Evolutionary conservation across 2,329 filamentous ascomycete genomes (phyloP).

Genomic region (Aureobasidium sp.): DNA sequence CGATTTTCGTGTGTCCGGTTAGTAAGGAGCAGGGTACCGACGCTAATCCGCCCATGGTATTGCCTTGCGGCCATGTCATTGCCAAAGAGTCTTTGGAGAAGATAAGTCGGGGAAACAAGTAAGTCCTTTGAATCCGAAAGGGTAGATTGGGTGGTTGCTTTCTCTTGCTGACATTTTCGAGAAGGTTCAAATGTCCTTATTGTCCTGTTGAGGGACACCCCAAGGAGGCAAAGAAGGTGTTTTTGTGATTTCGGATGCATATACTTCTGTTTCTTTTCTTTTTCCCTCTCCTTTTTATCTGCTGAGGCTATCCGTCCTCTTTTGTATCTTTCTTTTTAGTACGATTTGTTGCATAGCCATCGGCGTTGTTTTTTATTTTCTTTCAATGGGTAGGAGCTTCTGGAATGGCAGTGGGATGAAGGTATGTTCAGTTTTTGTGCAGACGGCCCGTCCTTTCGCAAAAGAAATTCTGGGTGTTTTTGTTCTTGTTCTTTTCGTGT

Average conservation of each 20-base stretch:
- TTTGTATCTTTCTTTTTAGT: too few relatives aligned
- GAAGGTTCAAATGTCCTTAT: slow-evolving; percentile 88
- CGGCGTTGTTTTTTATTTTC: too few relatives aligned
- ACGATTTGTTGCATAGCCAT: too few relatives aligned
- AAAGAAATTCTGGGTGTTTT: too few relatives aligned
- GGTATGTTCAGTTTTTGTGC: too few relatives aligned
- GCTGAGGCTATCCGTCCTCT: too few relatives aligned
- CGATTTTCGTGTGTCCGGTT: slow-evolving; percentile 96
- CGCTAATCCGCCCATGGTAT: slow-evolving; percentile 89
- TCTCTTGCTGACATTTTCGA: slow-evolving; percentile 22
- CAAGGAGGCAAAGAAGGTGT: slow-evolving; percentile 66
- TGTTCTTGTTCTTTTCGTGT: too few relatives aligned
- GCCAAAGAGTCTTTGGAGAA: slow-evolving; percentile 75
- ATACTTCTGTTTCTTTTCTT: neutral
- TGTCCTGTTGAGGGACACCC: slow-evolving; percentile 78
- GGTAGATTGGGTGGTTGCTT: too few relatives aligned
- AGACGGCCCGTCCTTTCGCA: too few relatives aligned
- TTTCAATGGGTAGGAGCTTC: too few relatives aligned
- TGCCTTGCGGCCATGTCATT: slow-evolving; percentile 91
- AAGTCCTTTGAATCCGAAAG: neutral
- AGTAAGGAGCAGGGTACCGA: slow-evolving; percentile 95
- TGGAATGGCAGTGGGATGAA: too few relatives aligned
- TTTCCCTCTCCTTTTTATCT: neutral
- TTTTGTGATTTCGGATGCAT: slow-evolving; percentile 23
- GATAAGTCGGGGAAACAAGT: slow-evolving; percentile 61